Conservation (phyloP, 306 rosid genomes). For the Gynostemma pentaphyllum region DNA sequence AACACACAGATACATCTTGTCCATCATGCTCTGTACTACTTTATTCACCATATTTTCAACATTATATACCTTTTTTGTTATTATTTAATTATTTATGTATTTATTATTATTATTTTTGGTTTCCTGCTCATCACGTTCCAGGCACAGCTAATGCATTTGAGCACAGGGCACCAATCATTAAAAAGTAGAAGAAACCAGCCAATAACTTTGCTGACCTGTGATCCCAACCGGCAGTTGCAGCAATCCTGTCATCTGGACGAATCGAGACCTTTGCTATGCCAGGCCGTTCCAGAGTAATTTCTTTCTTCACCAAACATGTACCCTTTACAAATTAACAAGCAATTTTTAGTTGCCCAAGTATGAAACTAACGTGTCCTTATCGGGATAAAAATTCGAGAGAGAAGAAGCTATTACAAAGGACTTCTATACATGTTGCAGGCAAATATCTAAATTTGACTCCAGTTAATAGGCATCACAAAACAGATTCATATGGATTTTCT, state of each 20-base stretch:
- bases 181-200: neutral
- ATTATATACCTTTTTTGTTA: neutral
- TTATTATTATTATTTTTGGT: too few relatives aligned
- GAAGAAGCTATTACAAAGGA: too few relatives aligned
- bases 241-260: constrained; percentile 68
- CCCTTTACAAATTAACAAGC: constrained; percentile 27
- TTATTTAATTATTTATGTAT: too few relatives aligned
- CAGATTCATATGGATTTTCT: too few relatives aligned
- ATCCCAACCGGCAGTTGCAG: constrained; percentile 97
- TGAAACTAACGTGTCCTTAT: too few relatives aligned
- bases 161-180: neutral
- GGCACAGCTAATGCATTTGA: neutral
- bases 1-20: neutral
- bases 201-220: constrained; percentile 46
- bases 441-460: too few relatives aligned
- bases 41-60: neutral
- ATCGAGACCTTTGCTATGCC: constrained; percentile 75
- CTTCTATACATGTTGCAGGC: too few relatives aligned
- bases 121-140: neutral
- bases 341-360: too few relatives aligned
- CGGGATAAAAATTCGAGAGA: neutral
- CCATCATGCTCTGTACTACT: neutral
- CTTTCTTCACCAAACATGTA: constrained; percentile 56
- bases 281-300: constrained; percentile 71
- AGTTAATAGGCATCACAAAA: too few relatives aligned